Evolutionary conservation across 2,329 filamentous ascomycete genomes (phyloP), one percentile per base, ranked within the genome.

Genomic region (Alternaria postmessia): DNA sequence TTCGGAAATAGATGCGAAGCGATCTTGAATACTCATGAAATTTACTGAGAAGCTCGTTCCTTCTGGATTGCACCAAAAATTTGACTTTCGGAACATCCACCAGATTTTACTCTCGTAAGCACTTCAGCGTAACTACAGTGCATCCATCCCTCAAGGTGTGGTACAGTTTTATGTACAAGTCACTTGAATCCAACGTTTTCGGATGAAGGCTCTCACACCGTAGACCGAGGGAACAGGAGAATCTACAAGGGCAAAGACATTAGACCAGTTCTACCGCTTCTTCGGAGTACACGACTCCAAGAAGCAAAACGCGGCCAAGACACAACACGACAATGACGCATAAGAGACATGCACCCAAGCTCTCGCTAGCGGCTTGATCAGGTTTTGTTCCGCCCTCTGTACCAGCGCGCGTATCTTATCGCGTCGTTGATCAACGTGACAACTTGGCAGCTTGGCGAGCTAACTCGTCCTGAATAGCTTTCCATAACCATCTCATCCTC

Each of bases 381-480:
- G 8, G 32, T 54, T 53, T 39, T 46, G 61, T 46, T 30, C 49
- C 34, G 61, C 49, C 39, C 30, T 42, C 20, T 46, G 43, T 57
- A 8, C 47, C 47, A 16, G 48, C 36, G 51, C 54, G 46, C 65
- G 61, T 63, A 62, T 66, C 61, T 56, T 42, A 59, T 57, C 59
- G 54, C 59, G 30, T 22, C 49, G 38, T 55, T 60, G 42, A 60
- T 47, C 58, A 68, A 68, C 65, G 64, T 68, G 65, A 66, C 56
- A 51, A 38, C 67, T 69, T 68, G 67, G 65, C 64, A 59, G 24
- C 59, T 67, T 44, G 67, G 66, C 67, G 61, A 24, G n/a, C 65
- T 68, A 70, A 60, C 64, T 46, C 11, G 39, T 12, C 57, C n/a
- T 7, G 57, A 20, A 38, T 46, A 54, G 49, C 34, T 59, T 41